Evolutionary conservation across 2,329 filamentous ascomycete genomes (phyloP), one percentile per base, ranked within the genome.

Genomic region (Zalaria obscura): DNA sequence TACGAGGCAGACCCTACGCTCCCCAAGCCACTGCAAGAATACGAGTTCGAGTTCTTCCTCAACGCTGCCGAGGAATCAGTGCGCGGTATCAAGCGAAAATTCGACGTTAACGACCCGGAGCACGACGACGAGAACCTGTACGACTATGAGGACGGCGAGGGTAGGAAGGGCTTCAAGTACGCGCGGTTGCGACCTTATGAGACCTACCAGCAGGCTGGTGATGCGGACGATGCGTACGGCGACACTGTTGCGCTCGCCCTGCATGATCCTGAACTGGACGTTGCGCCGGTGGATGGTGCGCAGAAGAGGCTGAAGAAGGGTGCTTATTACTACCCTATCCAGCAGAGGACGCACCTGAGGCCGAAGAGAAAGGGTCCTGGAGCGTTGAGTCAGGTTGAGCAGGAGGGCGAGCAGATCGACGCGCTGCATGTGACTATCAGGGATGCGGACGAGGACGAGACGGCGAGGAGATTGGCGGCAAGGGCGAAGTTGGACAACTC

Each of bases 311-410:
- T 67, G 45, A 59, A 61, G 45, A 72, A 70, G 52, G 75, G 65
- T 1, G 76, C 76, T 9, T 80, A 76, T 55, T 76, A 75, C 54
- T 79, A 79, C 46, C 74, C 75, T 0, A 70, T 80, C 41, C 57
- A 69, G 18, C 68, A 71, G 52, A 69, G 71, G 52, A 70, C 70
- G n/a, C 66, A 65, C 25, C 62, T 80, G 38, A 53, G 65, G 36
- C 62, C 65, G 4, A 60, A 64, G 49, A 52, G 68, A 27, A 73
- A 70, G 55, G 66, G 67, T 4, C 65, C 35, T 48, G 41, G 38
- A 39, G 33, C 29, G 27, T 11, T 41, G 42, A 28, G 18, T 5
- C 31, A 59, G 53, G 25, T 56, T 46, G 49, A 66, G 48, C 56
- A 69, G 55, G 53, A 56, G 40, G 56, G 49, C 10, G 66, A 72